These are phyloP conservation scores for Cyclanthera cordifolia DNA, from an alignment of 306 rosid species.

Conservation along the genomic window DNA sequence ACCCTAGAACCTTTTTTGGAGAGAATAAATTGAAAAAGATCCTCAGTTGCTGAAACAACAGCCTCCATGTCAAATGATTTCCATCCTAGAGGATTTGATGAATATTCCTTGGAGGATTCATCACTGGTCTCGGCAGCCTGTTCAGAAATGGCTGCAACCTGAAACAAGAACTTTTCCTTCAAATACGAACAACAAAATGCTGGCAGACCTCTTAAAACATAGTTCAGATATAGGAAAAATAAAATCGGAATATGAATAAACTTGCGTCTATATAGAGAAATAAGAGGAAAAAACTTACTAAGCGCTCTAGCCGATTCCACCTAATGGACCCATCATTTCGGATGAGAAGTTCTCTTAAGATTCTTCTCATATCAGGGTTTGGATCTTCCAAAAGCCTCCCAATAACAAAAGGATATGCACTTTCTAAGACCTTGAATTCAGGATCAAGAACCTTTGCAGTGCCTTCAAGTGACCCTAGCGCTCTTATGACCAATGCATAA, in stretches of 20 bases:
- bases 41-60: slow-evolving; percentile 83
- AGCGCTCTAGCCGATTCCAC: slow-evolving; percentile 92
- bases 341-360: slow-evolving; percentile 81
- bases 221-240: neutral
- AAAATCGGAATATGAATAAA: neutral
- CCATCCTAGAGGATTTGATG: slow-evolving; percentile 48
- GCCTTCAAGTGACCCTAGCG: slow-evolving; percentile 92
- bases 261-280: neutral
- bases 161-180: slow-evolving; percentile 18
- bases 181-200: neutral
- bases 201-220: neutral
- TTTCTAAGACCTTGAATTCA: slow-evolving; percentile 75
- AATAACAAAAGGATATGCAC: slow-evolving; percentile 84
- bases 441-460: slow-evolving; percentile 94
- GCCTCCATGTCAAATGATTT: slow-evolving; percentile 75
- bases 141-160: slow-evolving; percentile 89
- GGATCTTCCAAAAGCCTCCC: slow-evolving; percentile 94
- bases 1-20: slow-evolving; percentile 83
- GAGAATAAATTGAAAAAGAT: slow-evolving; percentile 63
- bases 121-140: slow-evolving; percentile 61
- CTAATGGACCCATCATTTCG: slow-evolving; percentile 75
- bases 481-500: slow-evolving; percentile 89
- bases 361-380: slow-evolving; percentile 91
- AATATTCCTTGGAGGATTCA: slow-evolving; percentile 32
- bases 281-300: slow-evolving; percentile 36